These are phyloP conservation scores for Marsdenia floribunda DNA, from an alignment of 257 asterid species.

Conservation along the genomic window DNA sequence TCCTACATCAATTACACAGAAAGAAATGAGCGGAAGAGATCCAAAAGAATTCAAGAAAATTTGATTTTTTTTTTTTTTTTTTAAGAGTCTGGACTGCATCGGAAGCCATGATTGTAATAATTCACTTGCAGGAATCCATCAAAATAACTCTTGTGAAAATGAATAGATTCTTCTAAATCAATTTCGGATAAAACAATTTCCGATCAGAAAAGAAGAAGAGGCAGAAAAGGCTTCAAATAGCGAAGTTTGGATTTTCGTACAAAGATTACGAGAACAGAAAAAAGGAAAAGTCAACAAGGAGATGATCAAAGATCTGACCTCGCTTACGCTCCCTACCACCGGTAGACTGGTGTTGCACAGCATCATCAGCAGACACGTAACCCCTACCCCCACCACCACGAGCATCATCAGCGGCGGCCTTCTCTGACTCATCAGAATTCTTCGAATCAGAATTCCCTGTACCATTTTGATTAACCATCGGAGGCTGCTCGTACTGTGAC, in stretches of 20 bases:
- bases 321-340: constrained; percentile 81
- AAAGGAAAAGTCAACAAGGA: background rate
- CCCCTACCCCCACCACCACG: constrained; percentile 29
- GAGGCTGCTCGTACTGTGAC: constrained; percentile 50
- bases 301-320: constrained; percentile 54
- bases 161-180: too few species aligned
- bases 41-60: background rate
- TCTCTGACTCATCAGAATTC: constrained; percentile 24
- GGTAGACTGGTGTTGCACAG: constrained; percentile 40
- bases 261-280: background rate
- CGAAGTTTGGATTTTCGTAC: background rate
- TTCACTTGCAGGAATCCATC: too few species aligned
- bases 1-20: constrained; percentile 36
- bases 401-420: constrained; percentile 27
- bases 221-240: background rate
- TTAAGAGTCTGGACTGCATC: background rate
- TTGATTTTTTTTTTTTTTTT: too few species aligned
- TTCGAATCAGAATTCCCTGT: background rate
- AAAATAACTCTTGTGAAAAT: too few species aligned
- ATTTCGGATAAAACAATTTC: too few species aligned
- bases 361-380: constrained; percentile 81
- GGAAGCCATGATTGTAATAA: too few species aligned
- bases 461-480: constrained; percentile 7
- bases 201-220: background rate
- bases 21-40: background rate